Percentiles rank a stretch among this genome's conserved stretches.
phyloP scores from a whole-genome alignment of 106 monocot genomes.

The Agapanthus africanus region DNA sequence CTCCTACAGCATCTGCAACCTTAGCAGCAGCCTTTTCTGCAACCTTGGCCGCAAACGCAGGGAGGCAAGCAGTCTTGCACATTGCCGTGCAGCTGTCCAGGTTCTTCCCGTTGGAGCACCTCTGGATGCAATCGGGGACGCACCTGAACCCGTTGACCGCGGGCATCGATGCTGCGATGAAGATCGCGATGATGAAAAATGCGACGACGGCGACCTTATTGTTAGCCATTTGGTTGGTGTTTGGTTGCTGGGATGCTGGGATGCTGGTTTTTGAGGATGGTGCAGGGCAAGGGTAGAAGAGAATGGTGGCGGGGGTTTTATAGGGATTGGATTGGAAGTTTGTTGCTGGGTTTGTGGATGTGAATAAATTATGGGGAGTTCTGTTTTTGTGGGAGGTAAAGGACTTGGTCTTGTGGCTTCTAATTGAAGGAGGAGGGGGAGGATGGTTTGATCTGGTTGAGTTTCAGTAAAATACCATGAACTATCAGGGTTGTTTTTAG shows the following conservation, averaged over 20 bases:
- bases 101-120: conserved; percentile 13
- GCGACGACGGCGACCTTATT: neutral
- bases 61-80: conserved; percentile 9
- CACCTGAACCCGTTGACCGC: neutral
- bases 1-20: no score
- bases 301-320: neutral
- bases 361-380: neutral
- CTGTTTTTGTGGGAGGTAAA: no score
- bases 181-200: neutral
- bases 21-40: neutral
- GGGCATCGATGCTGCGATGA: neutral
- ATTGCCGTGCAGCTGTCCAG: neutral
- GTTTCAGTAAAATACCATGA: no score
- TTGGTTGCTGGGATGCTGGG: neutral
- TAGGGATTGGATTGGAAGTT: neutral
- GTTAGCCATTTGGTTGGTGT: neutral
- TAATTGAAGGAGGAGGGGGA: no score
- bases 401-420: neutral
- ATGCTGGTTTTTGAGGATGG: neutral
- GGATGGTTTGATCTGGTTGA: no score
- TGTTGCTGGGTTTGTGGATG: neutral
- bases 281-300: neutral
- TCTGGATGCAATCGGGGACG: conserved; percentile 1
- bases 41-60: neutral
- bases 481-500: no score